Conservation (phyloP, 192 early-diverging fungal species). For the Backusella luteola region DNA sequence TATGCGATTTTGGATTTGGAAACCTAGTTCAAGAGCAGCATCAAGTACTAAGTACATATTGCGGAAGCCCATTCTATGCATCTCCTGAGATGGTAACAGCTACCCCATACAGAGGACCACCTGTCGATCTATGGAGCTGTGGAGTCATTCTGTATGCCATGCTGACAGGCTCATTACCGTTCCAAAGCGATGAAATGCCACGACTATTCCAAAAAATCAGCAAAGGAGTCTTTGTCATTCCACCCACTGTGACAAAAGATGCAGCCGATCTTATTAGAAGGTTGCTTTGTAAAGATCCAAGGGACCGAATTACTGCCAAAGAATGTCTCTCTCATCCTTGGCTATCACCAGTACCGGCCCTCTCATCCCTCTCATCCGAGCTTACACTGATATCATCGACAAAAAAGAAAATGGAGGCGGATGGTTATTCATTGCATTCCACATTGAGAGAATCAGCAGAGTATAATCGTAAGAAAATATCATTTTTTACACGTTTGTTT, state of each 20-base stretch:
- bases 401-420: background rate
- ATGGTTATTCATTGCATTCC: background rate
- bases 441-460: background rate
- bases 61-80: constrained; percentile 66
- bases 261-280: constrained; percentile 48
- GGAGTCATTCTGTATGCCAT: constrained; percentile 62
- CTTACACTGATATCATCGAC: background rate
- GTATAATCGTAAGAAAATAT: background rate
- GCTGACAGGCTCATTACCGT: constrained; percentile 58
- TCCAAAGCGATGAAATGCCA: constrained; percentile 55
- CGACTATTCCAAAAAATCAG: constrained; percentile 62
- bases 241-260: constrained; percentile 36
- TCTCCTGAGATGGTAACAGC: constrained; percentile 65
- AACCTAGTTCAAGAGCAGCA: constrained; percentile 49
- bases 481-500: constrained; percentile 13
- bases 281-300: constrained; percentile 52
- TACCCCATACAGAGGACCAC: constrained; percentile 56
- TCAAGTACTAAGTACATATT: constrained; percentile 60
- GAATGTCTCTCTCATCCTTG: constrained; percentile 55
- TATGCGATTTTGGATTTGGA: constrained; percentile 67
- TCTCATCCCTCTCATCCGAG: background rate
- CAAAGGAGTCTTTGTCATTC: constrained; percentile 50
- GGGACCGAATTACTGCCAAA: constrained; percentile 53
- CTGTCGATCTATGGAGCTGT: constrained; percentile 59
- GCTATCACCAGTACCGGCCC: constrained; percentile 20